Base-by-base conservation (phyloP, 2,329 filamentous ascomycete genomes). In the Penicillium sp. region DNA sequence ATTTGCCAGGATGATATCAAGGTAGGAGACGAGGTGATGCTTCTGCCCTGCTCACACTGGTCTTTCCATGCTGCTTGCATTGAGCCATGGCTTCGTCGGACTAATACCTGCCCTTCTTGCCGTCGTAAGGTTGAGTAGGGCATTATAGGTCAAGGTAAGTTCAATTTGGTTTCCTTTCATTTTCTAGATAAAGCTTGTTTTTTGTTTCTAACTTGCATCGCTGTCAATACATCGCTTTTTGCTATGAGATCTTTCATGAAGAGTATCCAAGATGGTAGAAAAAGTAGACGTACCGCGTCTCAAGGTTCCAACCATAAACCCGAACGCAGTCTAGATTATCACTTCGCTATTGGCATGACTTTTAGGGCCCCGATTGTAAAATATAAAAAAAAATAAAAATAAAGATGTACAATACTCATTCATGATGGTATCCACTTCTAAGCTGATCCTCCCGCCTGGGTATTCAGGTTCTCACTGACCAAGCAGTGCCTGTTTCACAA, bases 401-500 rank as follows among this genome's bases (percentile, higher is more conserved):
- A 37, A 18, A 31, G 7, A 8, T 1, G 18, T 8, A 37, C 2
- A 4, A 9, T 18, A 3, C 15, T 18, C 33, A 4, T 9, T 18
- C 4, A n/a, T 18, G 15, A 37, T n/a, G 7, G 1, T 9, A 1
- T n/a, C 4, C n/a, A 37, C n/a, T 18, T 37, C 7, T 11, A 11
- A 37, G 33, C 3, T 37, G 2, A 4, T 9, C 12, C 6, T 15
- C 29, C 29, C 29, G 29, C 33, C 7, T 12, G 18, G 6, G 11
- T 5, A 4, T n/a, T 35, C 31, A n/a, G 14, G 11, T 22, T 22
- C 37, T 22, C 9, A 40, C 18, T 40, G 18, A 22, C 37, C 37
- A 33, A 55, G 49, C 27, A 58, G 41, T 48, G 54, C 41, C 14
- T 41, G 54, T 41, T 48, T 42, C 44, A 51, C 46, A 35, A 41